Evolutionary conservation across 2,329 filamentous ascomycete species (phyloP).

Genomic region (Cladosporium sp.): DNA sequence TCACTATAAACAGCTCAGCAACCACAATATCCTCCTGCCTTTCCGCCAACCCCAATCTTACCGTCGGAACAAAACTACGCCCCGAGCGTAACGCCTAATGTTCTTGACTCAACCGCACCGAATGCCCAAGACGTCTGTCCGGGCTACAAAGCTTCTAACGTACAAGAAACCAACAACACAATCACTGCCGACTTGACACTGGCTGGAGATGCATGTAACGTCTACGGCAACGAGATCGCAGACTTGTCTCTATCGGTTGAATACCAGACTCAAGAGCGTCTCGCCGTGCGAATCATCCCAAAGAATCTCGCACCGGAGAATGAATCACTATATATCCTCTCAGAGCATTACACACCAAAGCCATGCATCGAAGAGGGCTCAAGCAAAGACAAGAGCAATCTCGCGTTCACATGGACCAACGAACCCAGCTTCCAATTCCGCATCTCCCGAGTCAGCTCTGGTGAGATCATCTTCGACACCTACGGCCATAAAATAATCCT

Average conservation of each 20-base stretch:
- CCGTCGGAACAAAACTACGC: constrained; percentile 23
- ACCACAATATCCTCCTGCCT: constrained; percentile 25
- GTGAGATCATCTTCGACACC: constrained; percentile 29
- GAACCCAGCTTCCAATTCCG: constrained; percentile 27
- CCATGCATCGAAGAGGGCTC: constrained; percentile 13
- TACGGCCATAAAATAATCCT: constrained; percentile 28
- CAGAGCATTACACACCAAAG: constrained; percentile 15
- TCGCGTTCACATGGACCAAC: constrained; percentile 27
- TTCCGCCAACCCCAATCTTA: constrained; percentile 24
- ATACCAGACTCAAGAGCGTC: constrained; percentile 25
- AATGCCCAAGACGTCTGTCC: constrained; percentile 26
- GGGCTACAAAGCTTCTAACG: constrained; percentile 29
- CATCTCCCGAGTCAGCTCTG: constrained; percentile 21
- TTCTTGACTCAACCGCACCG: constrained; percentile 23
- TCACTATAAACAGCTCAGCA: constrained; percentile 16
- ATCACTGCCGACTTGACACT: constrained; percentile 27
- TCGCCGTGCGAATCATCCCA: constrained; percentile 22
- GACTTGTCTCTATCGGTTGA: constrained; percentile 24
- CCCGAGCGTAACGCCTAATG: constrained; percentile 24
- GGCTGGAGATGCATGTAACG: constrained; percentile 26
- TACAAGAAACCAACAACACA: constrained; percentile 20
- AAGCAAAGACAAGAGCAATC: constrained; percentile 22
- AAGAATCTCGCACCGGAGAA: constrained; percentile 23
- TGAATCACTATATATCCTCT: constrained; percentile 23
- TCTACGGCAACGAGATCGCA: constrained; percentile 28